phyloP scores from a whole-genome alignment of 1,284 basidiomycete genomes.

The Malassezia nana region DNA sequence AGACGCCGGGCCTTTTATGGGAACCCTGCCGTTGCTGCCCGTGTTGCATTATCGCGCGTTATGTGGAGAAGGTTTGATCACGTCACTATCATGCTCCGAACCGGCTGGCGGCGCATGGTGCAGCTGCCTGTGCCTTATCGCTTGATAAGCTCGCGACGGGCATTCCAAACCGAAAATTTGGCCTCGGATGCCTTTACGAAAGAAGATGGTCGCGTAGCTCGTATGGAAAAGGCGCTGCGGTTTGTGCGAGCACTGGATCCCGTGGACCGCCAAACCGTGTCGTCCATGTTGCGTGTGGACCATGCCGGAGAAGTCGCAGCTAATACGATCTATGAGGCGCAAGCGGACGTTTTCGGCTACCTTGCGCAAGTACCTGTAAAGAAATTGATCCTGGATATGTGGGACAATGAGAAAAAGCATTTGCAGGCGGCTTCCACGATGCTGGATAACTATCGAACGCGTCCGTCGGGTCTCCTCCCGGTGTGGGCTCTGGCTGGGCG shows the following conservation, averaged over 20 bases:
- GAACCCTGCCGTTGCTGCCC: not conserved
- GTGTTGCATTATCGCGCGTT: not conserved
- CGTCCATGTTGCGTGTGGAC: slow-evolving; percentile 44
- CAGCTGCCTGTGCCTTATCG: not conserved
- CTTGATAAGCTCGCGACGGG: not conserved
- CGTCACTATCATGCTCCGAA: not conserved
- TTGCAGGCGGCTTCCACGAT: slow-evolving; percentile 73
- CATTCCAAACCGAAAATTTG: not conserved
- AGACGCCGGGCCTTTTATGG: not conserved
- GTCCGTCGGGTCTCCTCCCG: slow-evolving; percentile 73
- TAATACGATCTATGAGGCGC: slow-evolving; percentile 47
- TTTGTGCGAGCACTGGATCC: slow-evolving; percentile 24
- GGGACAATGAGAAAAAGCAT: slow-evolving; percentile 91
- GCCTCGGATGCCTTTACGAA: slow-evolving; percentile 32
- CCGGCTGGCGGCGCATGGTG: not conserved
- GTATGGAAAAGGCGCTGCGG: slow-evolving; percentile 18
- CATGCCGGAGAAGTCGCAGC: slow-evolving; percentile 46
- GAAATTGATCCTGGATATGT: slow-evolving; percentile 62
- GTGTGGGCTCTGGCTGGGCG: slow-evolving; percentile 77
- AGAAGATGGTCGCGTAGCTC: not conserved
- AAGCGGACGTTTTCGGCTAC: slow-evolving; percentile 39
- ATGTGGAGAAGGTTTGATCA: not conserved
- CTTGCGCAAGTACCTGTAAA: slow-evolving; percentile 27
- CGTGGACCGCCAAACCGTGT: slow-evolving; percentile 24
- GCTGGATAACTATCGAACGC: slow-evolving; percentile 68